These are phyloP conservation scores for Chrysoporthe puriensis DNA, from an alignment of 2,329 filamentous ascomycete genomes.

Conservation along the genomic window DNA sequence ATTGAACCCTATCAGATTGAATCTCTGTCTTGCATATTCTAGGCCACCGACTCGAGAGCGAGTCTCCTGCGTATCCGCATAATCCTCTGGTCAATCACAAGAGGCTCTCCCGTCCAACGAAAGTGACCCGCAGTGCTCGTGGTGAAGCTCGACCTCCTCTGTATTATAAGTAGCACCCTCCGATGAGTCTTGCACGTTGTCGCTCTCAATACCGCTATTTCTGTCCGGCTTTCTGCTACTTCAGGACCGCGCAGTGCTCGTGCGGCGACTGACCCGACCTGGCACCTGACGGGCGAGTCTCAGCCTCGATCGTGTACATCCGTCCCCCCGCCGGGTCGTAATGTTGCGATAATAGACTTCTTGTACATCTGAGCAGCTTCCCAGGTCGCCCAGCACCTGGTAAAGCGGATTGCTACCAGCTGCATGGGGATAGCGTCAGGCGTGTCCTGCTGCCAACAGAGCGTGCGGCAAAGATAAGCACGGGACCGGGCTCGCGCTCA, in stretches of 20 bases:
- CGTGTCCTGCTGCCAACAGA: no score
- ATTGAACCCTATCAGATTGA: neutral
- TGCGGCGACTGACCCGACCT: neutral
- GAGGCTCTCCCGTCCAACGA: neutral
- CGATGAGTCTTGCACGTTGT: slow-evolving; percentile 6
- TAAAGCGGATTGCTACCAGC: no score
- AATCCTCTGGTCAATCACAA: neutral
- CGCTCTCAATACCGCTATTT: neutral
- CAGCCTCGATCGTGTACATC: neutral
- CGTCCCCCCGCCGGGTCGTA: neutral
- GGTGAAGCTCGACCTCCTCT: slow-evolving; percentile 5
- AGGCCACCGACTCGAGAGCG: neutral
- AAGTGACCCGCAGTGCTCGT: neutral
- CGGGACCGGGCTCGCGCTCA: no score
- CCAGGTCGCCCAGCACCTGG: no score
- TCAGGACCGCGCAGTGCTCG: neutral
- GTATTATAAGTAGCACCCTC: slow-evolving; percentile 2
- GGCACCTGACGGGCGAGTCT: neutral
- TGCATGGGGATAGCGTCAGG: no score
- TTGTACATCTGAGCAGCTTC: no score
- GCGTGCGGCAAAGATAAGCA: no score
- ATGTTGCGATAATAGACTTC: no score
- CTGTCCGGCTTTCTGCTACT: neutral
- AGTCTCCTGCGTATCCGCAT: neutral
- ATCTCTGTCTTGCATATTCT: neutral